These are phyloP conservation scores for Brassica incana DNA, from an alignment of 345 rosid genomes.

Conservation along the genomic window DNA sequence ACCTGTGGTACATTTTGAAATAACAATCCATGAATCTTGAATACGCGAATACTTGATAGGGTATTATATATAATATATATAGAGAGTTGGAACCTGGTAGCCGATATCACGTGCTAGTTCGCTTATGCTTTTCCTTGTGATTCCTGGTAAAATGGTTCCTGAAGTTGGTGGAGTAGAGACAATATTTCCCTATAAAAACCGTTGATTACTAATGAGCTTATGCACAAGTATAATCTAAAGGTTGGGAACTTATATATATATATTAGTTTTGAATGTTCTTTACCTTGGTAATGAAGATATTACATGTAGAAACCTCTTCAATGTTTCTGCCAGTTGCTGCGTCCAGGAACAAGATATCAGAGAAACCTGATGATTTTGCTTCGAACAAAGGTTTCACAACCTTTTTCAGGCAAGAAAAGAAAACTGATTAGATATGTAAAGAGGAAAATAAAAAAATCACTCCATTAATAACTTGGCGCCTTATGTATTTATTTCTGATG, in stretches of 20 bases:
- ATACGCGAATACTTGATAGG: not conserved
- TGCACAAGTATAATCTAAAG: not conserved
- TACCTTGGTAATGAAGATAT: constrained; percentile 62
- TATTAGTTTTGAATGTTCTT: not conserved
- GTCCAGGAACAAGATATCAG: constrained; percentile 64
- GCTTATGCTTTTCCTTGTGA: constrained; percentile 82
- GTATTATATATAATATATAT: not conserved
- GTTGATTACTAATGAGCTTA: not conserved
- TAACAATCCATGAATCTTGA: not conserved
- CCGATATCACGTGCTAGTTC: constrained; percentile 80
- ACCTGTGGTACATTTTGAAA: constrained; percentile 26
- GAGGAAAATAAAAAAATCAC: not conserved
- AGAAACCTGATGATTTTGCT: constrained; percentile 70
- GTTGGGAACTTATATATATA: not conserved
- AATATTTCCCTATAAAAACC: constrained; percentile 49
- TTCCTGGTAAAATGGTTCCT: constrained; percentile 88
- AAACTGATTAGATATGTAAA: not conserved
- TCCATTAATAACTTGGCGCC: constrained; percentile 23
- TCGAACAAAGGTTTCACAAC: constrained; percentile 43
- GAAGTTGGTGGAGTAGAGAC: constrained; percentile 77
- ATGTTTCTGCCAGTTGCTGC: constrained; percentile 51
- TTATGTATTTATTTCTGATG: not conserved
- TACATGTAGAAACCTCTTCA: constrained; percentile 68
- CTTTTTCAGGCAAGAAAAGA: constrained; percentile 32
- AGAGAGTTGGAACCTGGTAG: constrained; percentile 52